Percentiles rank a stretch among this genome's conserved stretches.
Conservation (phyloP, 2,329 filamentous ascomycete species). For the Pyricularia sp. region DNA sequence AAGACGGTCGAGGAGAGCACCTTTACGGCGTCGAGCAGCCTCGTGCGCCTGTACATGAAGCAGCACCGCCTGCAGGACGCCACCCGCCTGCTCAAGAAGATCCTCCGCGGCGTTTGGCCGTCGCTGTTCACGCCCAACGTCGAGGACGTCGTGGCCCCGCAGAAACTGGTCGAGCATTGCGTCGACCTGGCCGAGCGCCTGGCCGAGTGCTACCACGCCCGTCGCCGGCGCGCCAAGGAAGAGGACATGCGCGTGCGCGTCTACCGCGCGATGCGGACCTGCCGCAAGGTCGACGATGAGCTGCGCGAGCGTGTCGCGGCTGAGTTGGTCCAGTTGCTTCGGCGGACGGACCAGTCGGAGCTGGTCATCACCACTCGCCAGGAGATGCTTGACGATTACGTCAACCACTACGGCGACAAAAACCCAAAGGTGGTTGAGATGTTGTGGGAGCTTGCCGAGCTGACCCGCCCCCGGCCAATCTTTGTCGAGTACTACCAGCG, state of each 20-base stretch:
- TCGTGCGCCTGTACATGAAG: not conserved
- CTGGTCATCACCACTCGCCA: not conserved
- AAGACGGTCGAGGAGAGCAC: not conserved
- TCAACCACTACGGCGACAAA: not conserved
- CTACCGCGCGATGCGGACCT: not conserved
- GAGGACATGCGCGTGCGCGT: not conserved
- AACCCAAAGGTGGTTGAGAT: not conserved
- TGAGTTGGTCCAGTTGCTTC: not conserved
- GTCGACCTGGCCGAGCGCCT: not conserved
- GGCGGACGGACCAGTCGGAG: not conserved
- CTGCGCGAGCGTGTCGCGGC: not conserved
- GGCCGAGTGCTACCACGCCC: not conserved
- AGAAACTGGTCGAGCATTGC: not conserved
- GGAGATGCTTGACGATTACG: not conserved
- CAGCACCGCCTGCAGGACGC: not conserved
- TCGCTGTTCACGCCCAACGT: not conserved
- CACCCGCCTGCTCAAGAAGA: not conserved
- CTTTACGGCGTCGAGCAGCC: not conserved
- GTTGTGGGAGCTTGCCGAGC: not conserved
- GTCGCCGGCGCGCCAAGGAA: not conserved
- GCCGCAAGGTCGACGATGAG: not conserved
- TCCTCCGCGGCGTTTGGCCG: not conserved
- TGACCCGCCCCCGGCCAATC: not conserved
- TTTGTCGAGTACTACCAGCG: not conserved
- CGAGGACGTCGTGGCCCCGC: not conserved